A percentile compares a stretch with the other conserved stretches of the same genome.
These are phyloP conservation scores for Pichia cabralensis DNA, from an alignment of 805 yeast species.

Conservation along the genomic window DNA sequence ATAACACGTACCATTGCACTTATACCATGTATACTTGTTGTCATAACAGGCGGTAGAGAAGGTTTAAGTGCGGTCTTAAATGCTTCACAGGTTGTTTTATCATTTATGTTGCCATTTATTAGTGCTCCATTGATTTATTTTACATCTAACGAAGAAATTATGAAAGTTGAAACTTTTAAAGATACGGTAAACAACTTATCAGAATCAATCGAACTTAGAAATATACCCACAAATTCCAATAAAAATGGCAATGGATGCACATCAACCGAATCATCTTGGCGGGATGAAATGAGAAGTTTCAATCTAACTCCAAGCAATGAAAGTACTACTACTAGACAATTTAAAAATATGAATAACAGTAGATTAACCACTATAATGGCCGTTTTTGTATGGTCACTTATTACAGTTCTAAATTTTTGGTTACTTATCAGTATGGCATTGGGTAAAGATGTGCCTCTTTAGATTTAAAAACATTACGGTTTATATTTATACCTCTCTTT, in stretches of 20 bases:
- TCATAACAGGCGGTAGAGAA: slow-evolving; percentile 64
- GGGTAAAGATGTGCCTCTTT: slow-evolving; percentile 24
- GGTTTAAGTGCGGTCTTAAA: slow-evolving; percentile 72
- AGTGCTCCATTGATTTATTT: slow-evolving; percentile 82
- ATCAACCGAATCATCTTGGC: no score
- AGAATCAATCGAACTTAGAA: slow-evolving; percentile 3
- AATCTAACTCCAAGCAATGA: no score
- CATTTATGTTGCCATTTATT: slow-evolving; percentile 74
- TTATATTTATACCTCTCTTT: neutral
- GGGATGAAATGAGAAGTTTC: no score
- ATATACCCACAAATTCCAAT: no score
- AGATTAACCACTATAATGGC: slow-evolving; percentile 43
- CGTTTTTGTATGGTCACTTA: slow-evolving; percentile 55
- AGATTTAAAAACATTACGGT: neutral
- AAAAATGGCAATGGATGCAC: neutral
- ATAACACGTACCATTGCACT: slow-evolving; percentile 79
- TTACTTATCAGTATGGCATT: slow-evolving; percentile 36
- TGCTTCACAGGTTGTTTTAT: slow-evolving; percentile 72
- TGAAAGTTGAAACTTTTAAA: slow-evolving; percentile 20
- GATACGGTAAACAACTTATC: no score
- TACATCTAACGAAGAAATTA: slow-evolving; percentile 48
- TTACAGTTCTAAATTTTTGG: slow-evolving; percentile 63
- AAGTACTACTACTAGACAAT: slow-evolving; percentile 6
- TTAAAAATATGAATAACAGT: slow-evolving; percentile 65
- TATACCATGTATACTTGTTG: slow-evolving; percentile 72